Evolutionary conservation across 2,329 filamentous ascomycete genomes (phyloP), one percentile per base, ranked within the genome.

Genomic region (Akanthomyces uredinophilus): DNA sequence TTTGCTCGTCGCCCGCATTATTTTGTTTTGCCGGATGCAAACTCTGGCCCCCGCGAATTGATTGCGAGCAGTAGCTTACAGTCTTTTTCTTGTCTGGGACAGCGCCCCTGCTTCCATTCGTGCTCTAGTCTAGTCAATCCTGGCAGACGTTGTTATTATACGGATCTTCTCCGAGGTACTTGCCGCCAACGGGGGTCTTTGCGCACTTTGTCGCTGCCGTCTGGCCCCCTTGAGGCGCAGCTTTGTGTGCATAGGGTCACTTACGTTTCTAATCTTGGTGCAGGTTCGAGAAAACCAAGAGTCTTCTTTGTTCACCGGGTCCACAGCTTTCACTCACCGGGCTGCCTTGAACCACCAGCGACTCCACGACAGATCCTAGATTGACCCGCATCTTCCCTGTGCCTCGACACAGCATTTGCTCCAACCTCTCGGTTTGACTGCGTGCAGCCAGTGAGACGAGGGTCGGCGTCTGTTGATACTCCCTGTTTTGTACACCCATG

Each of bases 301-400:
- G 18, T 43, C 11, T 60, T 56, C 53, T 47, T 62, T 53, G 10
- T 52, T 62, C 37, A 62, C 60, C 60, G 60, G 60, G 37, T 62
- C 60, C 60, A 62, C 60, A 16, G 27, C 47, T 27, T 18, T 37
- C 37, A 32, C 53, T 62, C 60, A 62, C 60, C 60, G 60, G 47
- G 46, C 37, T 35, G 37, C 29, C 22, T 22, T 29, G n/a, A 3
- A 39, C 41, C 20, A 44, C 29, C 44, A 22, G 14, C 55, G 24
- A 54, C 50, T 55, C 59, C 50, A 61, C 59, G 59, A 54, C 43
- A 29, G 27, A 61, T 49, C 50, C 59, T 41, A 47, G 59, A 61
- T 61, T 54, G 59, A 41, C 59, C 59, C 59, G 59, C 59, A 61
- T 61, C 10, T 27, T 61, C 39, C 20, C 32, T 53, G 41, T 22